Base-by-base conservation (phyloP, 108 stramenopile species). In the Chaetoceros tenuissimus region DNA sequence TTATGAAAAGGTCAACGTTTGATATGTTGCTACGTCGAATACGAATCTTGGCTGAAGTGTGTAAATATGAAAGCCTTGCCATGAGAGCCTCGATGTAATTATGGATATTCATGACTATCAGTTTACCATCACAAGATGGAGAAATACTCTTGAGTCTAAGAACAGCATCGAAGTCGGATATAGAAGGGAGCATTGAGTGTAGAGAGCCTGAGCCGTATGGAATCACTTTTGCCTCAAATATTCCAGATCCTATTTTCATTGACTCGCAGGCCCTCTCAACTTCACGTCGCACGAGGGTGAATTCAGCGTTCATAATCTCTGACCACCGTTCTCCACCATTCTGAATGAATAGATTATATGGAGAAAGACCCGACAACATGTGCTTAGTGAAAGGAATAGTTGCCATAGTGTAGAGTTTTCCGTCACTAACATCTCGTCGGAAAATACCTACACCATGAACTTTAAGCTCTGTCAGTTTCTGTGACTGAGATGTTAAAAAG, bases 141-240 rank as follows among this genome's bases (percentile, higher is more conserved):
- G 16, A 48, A 2, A 2, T 26, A 13, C 51, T 16, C 3, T 24
- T 17, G 28, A 62, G 19, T 17, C 24, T 19, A n/a, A 58, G 55
- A 5, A 64, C 64, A 16, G 56, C 56, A 50, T 64, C 64, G 47
- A 64, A 24, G 44, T 64, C 64, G 10, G 55, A 56, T 18, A 64
- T 46, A 3, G 19, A 28, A 2, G 64, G 64, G 29, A 64, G 46
- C 10, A 28, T 7, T n/a, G 23, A 18, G 8, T 28, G 21, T 5
- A 30, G 25, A n/a, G 53, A 24, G n/a, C 29, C 27, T 5, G 53
- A 55, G 24, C 53, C 53, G 23, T 29, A 55, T 28, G 24, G 24
- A 28, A 10, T 8, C 7, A 55, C n/a, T 30, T 29, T 8, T 24
- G 24, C 53, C 10, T 24, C 3, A 8, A 53, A 24, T 24, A 18